Percentiles rank a stretch among this genome's conserved stretches.
These are phyloP conservation scores for Apiotrichum brassicae DNA, from an alignment of 1,284 basidiomycete species.

Conservation along the genomic window DNA sequence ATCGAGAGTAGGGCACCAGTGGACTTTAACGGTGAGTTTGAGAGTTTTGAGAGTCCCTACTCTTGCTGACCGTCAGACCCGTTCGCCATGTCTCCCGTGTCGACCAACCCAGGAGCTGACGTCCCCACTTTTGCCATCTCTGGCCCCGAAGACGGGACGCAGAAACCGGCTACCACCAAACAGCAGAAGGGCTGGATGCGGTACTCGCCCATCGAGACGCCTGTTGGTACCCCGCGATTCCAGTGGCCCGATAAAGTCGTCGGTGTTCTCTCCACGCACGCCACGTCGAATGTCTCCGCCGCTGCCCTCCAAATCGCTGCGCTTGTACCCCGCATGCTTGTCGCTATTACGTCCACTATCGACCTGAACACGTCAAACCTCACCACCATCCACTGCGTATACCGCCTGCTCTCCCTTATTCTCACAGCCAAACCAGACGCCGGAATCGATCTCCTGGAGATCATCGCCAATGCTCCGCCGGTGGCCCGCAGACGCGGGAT, in stretches of 20 bases:
- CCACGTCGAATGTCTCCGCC: constrained; percentile 6
- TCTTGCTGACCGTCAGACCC: constrained; percentile 10
- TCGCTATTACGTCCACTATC: constrained; percentile 27
- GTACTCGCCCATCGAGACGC: constrained; percentile 23
- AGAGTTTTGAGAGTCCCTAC: no score
- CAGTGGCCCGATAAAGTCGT: constrained; percentile 11
- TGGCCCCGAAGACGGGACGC: constrained; percentile 1
- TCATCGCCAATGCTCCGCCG: constrained; percentile 60
- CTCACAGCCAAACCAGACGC: constrained; percentile 59
- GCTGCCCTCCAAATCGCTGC: constrained; percentile 20
- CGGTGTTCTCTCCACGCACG: constrained; percentile 25
- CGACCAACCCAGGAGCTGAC: not conserved
- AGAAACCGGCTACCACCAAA: not conserved
- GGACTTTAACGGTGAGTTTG: constrained; percentile 7
- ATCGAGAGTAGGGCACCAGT: not conserved
- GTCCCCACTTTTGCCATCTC: constrained; percentile 21
- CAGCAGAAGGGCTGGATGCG: constrained; percentile 37
- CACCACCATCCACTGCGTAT: constrained; percentile 53
- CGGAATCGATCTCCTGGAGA: constrained; percentile 62
- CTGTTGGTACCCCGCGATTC: constrained; percentile 3
- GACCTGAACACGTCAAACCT: constrained; percentile 23
- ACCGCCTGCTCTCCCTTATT: constrained; percentile 57
- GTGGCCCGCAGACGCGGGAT: constrained; percentile 55
- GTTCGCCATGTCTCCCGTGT: not conserved
- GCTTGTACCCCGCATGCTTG: constrained; percentile 27